Evolutionary conservation across 2,329 filamentous ascomycete genomes (phyloP).

Genomic region (Aureobasidium sp.): DNA sequence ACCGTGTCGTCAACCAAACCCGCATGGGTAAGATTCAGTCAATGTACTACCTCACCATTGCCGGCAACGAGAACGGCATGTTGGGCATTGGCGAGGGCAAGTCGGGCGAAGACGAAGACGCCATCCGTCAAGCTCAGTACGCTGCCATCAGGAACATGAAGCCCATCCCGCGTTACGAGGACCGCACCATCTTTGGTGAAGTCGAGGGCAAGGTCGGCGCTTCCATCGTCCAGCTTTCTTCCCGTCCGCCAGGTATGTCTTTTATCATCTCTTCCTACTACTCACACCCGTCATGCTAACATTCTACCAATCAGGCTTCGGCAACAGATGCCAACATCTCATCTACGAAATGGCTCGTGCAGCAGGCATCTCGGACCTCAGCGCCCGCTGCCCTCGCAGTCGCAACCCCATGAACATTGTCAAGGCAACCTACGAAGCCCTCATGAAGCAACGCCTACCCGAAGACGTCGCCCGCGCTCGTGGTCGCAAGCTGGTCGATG

Average conservation of each 20-base stretch:
- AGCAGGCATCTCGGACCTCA: slow-evolving; percentile 78
- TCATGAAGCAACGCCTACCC: slow-evolving; percentile 75
- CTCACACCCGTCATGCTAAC: not conserved
- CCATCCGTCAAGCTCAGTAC: slow-evolving; percentile 63
- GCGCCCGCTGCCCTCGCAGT: slow-evolving; percentile 72
- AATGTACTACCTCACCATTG: slow-evolving; percentile 67
- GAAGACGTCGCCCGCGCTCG: slow-evolving; percentile 82
- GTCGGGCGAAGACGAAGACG: slow-evolving; percentile 62
- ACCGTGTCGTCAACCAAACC: slow-evolving; percentile 82
- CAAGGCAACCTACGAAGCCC: slow-evolving; percentile 78
- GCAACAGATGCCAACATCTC: slow-evolving; percentile 79
- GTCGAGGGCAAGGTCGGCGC: slow-evolving; percentile 78
- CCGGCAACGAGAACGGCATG: slow-evolving; percentile 78
- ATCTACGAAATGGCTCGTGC: slow-evolving; percentile 92
- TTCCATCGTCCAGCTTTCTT: slow-evolving; percentile 72
- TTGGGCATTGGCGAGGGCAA: slow-evolving; percentile 88
- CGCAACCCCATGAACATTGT: slow-evolving; percentile 97
- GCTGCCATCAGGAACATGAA: slow-evolving; percentile 85
- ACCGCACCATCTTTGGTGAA: slow-evolving; percentile 82
- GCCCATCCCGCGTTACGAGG: slow-evolving; percentile 85
- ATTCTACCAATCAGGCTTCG: slow-evolving; percentile 54
- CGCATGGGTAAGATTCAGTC: slow-evolving; percentile 87
- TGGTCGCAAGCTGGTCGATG: slow-evolving; percentile 93
- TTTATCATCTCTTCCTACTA: too few relatives aligned
- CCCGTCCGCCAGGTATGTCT: slow-evolving; percentile 71